Evolutionary conservation across 192 early-diverging fungal genomes (phyloP), one percentile per base, ranked within the genome.

Genomic region (Coemansia guatemalensis): DNA sequence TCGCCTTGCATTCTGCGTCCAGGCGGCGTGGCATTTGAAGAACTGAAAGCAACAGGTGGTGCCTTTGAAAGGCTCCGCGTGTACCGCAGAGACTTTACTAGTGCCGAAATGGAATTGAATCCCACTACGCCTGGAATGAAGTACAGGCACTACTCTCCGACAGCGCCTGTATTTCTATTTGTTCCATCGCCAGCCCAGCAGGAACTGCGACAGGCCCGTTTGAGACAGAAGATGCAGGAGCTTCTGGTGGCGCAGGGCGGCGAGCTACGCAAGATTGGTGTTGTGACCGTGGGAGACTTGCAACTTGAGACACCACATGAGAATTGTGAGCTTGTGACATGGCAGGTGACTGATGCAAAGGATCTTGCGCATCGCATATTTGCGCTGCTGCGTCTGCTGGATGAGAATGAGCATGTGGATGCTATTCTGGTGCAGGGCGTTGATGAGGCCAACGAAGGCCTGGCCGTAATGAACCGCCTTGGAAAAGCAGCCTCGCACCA

Each of bases 111-210:
- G 67, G 94, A 97, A 56, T 66, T 67, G 23, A 79, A 85, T 8
- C 97, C 97, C 1, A 95, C 93, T 0, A 96, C 97, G 20, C 97
- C 97, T 22, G 97, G 97, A 12, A 99, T 99, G 97, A 99, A 99
- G 73, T 99, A 99, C 73, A 78, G 94, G 6, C 97, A 99, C 78
- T 99, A 99, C 68, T 91, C 93, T 22, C 97, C 97, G 7, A 85
- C 90, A 23, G 93, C 92, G 3, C 84, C 88, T 44, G 95, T 97
- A 22, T 78, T 94, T 9, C 53, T 98, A 23, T 85, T 94, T 67
- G 88, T 52, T 8, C 51, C 50, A 8, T 39, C 48, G 9, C 23
- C 35, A 9, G 18, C 1, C 4, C 17, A 85, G 35, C 52, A 55
- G 3, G 30, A 32, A 7, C 1, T 39, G 35, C 35, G 35, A 1